Percentiles rank a stretch among this genome's conserved stretches.
Conservation (phyloP, 768 basidiomycete species). For the Pisolithus marmoratus region DNA sequence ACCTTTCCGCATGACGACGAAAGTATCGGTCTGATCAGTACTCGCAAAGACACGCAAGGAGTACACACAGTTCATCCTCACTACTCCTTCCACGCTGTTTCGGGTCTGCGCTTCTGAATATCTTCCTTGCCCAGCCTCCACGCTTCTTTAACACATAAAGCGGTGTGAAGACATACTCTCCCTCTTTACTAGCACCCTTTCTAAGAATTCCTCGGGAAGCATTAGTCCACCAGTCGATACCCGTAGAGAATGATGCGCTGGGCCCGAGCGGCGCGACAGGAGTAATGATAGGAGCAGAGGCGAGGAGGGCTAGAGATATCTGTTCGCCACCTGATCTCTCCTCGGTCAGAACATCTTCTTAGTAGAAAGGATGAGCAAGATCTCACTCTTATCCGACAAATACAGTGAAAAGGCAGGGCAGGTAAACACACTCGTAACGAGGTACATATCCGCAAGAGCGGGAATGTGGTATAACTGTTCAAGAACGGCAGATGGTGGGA, state of each 20-base stretch:
- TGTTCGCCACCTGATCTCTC: slow-evolving; percentile 17
- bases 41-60: too few species aligned
- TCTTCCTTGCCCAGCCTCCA: too few species aligned
- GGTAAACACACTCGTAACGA: slow-evolving; percentile 27
- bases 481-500: slow-evolving; percentile 20
- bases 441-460: slow-evolving; percentile 22
- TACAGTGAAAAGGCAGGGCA: slow-evolving; percentile 33
- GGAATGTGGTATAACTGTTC: slow-evolving; percentile 17
- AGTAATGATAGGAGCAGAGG: slow-evolving; percentile 8
- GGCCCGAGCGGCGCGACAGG: slow-evolving; percentile 1
- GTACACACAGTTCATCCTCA: too few species aligned
- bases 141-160: slow-evolving; percentile 8
- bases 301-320: slow-evolving; percentile 18
- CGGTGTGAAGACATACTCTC: slow-evolving; percentile 21
- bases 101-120: too few species aligned
- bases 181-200: slow-evolving; percentile 14
- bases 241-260: slow-evolving; percentile 8
- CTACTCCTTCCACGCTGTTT: too few species aligned
- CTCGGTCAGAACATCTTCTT: background rate
- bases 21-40: too few species aligned
- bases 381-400: slow-evolving; percentile 23
- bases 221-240: slow-evolving; percentile 19
- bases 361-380: background rate
- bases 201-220: slow-evolving; percentile 16
- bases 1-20: too few species aligned